Percentiles rank a stretch among this genome's conserved stretches.
phyloP scores from a whole-genome alignment of 75 land plant species.

The Pinus albicaulis region DNA sequence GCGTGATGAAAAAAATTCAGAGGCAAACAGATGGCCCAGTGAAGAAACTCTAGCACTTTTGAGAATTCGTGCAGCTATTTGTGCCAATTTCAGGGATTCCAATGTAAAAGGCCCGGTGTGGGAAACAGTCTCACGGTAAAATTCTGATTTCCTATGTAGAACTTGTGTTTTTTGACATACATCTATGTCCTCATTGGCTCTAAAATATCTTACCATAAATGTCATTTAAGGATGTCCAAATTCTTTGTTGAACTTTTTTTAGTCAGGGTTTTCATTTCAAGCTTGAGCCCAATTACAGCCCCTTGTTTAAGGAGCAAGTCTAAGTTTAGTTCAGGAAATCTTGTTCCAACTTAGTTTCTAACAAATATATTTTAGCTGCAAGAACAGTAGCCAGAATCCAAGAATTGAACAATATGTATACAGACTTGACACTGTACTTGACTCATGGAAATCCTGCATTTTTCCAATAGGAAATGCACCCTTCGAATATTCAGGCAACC shows the following conservation, averaged over 20 bases:
- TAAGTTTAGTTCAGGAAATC: not conserved
- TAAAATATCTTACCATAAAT: not conserved
- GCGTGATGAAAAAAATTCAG: not conserved
- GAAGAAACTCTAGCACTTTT: conserved; percentile 29
- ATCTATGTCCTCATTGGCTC: not conserved
- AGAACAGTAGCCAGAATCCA: not conserved
- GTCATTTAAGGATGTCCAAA: not conserved
- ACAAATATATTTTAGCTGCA: not conserved
- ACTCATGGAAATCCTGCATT: no score
- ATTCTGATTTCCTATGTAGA: not conserved
- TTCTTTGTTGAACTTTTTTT: not conserved
- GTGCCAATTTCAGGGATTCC: conserved; percentile 14
- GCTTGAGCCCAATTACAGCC: not conserved
- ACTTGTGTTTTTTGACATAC: not conserved
- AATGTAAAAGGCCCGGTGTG: conserved; percentile 19
- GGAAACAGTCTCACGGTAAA: conserved; percentile 25
- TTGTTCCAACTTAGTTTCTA: no score
- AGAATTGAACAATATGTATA: not conserved
- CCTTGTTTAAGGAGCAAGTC: not conserved
- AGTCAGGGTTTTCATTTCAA: not conserved
- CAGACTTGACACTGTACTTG: not conserved
- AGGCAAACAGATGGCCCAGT: conserved; percentile 24
- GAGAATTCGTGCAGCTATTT: conserved; percentile 23
- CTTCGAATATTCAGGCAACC: not conserved
- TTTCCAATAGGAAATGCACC: not conserved